Evolutionary conservation across 306 rosid species (phyloP), one percentile per base, ranked within the genome.

Genomic region (Vicia villosa): DNA sequence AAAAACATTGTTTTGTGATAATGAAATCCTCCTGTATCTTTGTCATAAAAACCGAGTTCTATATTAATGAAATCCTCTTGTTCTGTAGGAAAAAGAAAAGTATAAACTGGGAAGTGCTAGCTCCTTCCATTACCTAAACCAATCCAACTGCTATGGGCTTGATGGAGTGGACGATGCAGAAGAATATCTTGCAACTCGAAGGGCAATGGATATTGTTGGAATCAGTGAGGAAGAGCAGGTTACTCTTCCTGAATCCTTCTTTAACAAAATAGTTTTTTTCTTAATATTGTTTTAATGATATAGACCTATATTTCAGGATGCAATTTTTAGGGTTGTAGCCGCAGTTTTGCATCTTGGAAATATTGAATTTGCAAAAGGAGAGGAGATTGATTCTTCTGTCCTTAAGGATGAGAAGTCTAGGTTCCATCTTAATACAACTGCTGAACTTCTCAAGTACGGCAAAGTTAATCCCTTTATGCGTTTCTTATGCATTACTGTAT

Each of bases 141-240:
- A 95, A 79, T 91, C 99, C 66, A 89, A 67, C 3, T 87, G 90
- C 75, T 95, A 80, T 76, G 84, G 16, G 63, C 86, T 95, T 78
- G 99, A 91, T 86, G 99, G 99, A 63, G 84, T 95, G 75, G 88
- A 91, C 77, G 99, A 95, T 72, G 84, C 85, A 3, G 84, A 89
- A 5, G 99, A 95, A 84, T 95, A 95, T 87, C 89, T 89, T 74
- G 96, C 90, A 13, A 95, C 99, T 42, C 82, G 97, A 82, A 87
- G 99, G 82, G 99, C 99, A 47, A 95, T 95, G 99, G 99, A 95
- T 89, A 42, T 95, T 66, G 96, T 95, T 77, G 99, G 99, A 81
- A 95, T 95, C 87, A 89, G 93, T 61, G 97, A 95, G 69, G 96
- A 83, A 77, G 99, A 95, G 82, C 99, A 95, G 87, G 99, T 87